Evolutionary conservation across 2,329 filamentous ascomycete species (phyloP).

Genomic region (Colletotrichum magnum): DNA sequence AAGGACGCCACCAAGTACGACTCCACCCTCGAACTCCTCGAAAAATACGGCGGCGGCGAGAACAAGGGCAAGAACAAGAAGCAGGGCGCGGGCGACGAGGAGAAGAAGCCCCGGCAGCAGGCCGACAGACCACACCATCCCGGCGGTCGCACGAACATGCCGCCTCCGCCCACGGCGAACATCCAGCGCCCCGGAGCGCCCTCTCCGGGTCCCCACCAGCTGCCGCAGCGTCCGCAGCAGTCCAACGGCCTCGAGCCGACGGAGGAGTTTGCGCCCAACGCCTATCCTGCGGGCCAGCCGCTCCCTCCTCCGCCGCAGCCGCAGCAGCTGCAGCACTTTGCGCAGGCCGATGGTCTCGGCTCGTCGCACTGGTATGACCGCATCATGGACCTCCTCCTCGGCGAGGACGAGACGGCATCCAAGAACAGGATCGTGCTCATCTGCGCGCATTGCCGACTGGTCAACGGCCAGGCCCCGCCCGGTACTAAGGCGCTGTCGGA

Average conservation of each 20-base stretch:
- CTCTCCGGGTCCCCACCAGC: constrained; percentile 38
- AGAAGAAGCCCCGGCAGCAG: constrained; percentile 48
- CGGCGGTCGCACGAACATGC: constrained; percentile 61
- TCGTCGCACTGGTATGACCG: constrained; percentile 90
- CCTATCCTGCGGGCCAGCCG: constrained; percentile 60
- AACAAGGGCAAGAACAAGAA: constrained; percentile 56
- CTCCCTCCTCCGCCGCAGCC: constrained; percentile 42
- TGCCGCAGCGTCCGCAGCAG: constrained; percentile 42
- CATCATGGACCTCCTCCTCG: constrained; percentile 90
- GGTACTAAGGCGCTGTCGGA: constrained; percentile 84
- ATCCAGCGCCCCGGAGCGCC: constrained; percentile 62
- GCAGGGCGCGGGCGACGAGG: constrained; percentile 44
- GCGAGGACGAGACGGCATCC: constrained; percentile 92
- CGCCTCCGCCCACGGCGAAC: constrained; percentile 75
- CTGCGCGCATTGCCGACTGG: constrained; percentile 84
- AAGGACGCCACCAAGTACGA: constrained; percentile 97
- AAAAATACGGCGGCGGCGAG: constrained; percentile 88
- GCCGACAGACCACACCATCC: constrained; percentile 42
- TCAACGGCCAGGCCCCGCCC: constrained; percentile 96
- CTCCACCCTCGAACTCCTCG: constrained; percentile 90
- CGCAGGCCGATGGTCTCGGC: constrained; percentile 25
- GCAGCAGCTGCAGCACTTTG: constrained; percentile 40
- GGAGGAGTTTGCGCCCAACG: constrained; percentile 83
- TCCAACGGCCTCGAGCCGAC: constrained; percentile 54
- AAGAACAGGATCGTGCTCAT: constrained; percentile 93